These are phyloP conservation scores for Arthrobotrys entomopaga DNA, from an alignment of 2,329 filamentous ascomycete species.

Conservation along the genomic window DNA sequence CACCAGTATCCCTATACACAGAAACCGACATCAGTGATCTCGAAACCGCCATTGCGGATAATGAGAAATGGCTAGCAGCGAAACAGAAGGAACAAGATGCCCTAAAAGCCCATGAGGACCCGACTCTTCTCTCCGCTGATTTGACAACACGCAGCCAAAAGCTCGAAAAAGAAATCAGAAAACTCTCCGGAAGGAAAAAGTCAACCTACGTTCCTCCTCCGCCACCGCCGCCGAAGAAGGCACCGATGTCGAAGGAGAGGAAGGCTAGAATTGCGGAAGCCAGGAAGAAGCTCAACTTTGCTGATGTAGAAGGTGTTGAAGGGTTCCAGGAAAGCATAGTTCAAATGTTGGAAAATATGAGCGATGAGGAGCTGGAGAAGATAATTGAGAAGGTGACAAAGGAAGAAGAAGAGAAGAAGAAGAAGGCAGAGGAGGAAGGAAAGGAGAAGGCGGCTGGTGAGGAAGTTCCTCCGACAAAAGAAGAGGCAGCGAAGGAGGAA, in stretches of 20 bases:
- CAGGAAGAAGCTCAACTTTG: constrained; percentile 55
- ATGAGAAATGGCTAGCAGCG: constrained; percentile 78
- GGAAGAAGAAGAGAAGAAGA: constrained; percentile 31
- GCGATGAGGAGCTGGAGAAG: constrained; percentile 42
- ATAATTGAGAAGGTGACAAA: constrained; percentile 35
- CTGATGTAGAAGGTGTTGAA: constrained; percentile 73
- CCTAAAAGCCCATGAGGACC: constrained; percentile 76
- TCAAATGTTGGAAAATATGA: constrained; percentile 76
- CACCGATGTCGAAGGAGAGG: neutral
- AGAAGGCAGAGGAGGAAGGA: constrained; percentile 32
- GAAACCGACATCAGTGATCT: constrained; percentile 76
- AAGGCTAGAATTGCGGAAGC: constrained; percentile 11
- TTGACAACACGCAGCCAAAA: constrained; percentile 68
- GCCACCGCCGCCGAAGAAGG: constrained; percentile 31
- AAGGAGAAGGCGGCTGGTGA: constrained; percentile 28
- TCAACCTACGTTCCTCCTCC: constrained; percentile 35
- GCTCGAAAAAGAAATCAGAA: constrained; percentile 38
- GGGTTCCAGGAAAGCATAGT: constrained; percentile 82
- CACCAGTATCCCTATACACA: constrained; percentile 75
- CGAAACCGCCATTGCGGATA: constrained; percentile 71
- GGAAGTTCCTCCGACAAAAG: constrained; percentile 26
- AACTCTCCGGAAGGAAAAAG: constrained; percentile 37
- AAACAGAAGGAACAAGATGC: constrained; percentile 77
- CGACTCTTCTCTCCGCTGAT: constrained; percentile 77
- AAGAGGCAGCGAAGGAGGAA: constrained; percentile 30